phyloP scores from a whole-genome alignment of 352 stramenopile species.

The Globisporangium sylvaticum region DNA sequence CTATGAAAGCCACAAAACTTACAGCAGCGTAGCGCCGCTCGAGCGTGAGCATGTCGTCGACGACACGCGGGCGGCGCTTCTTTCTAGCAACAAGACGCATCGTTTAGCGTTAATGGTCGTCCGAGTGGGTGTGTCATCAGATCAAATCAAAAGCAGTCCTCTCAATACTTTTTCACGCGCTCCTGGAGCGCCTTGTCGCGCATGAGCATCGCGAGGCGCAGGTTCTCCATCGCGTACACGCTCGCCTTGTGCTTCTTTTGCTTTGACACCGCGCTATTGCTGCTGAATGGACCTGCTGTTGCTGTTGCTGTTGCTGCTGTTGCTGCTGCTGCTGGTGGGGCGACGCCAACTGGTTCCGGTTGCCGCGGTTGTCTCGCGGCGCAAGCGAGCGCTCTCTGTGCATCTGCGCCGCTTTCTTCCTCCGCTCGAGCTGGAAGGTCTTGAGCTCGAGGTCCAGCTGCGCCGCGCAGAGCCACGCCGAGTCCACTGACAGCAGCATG shows the following conservation, averaged over 20 bases:
- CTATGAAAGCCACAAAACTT: not conserved
- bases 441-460: constrained; percentile 54
- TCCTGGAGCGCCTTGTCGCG: constrained; percentile 36
- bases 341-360: constrained; percentile 3
- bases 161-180: constrained; percentile 33
- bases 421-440: constrained; percentile 38
- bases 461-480: constrained; percentile 56
- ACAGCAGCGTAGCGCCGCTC: constrained; percentile 53
- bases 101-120: not conserved
- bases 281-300: not conserved
- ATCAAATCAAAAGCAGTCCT: not conserved
- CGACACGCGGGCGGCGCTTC: constrained; percentile 47
- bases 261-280: not conserved
- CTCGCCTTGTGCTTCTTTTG: constrained; percentile 19
- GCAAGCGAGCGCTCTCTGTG: constrained; percentile 14
- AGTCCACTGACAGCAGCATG: constrained; percentile 34
- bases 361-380: not conserved
- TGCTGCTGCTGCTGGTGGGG: too few species aligned
- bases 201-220: constrained; percentile 44
- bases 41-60: constrained; percentile 69
- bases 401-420: not conserved
- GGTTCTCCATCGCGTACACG: constrained; percentile 66
- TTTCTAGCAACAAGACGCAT: constrained; percentile 22
- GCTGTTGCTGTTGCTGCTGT: not conserved
- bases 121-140: not conserved